Base-by-base conservation (phyloP, 2,329 filamentous ascomycete genomes). In the Plectosphaerella sp. region DNA sequence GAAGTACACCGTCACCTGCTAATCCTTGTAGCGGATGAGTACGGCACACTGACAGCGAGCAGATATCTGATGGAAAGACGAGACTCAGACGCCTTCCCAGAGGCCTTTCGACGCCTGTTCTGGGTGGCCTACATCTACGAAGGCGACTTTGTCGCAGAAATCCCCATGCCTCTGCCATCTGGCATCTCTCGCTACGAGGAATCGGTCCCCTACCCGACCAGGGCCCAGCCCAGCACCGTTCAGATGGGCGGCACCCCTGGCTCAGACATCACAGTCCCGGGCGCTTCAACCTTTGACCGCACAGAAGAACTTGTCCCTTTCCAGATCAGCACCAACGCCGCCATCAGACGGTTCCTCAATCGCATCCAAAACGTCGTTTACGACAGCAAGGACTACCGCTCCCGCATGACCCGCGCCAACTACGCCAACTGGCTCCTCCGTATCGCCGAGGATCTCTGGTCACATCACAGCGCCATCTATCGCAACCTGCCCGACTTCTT, bases 101-200 rank as follows among this genome's bases (percentile, higher is more conserved):
- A 66, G 18, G 50, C 57, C 0, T 66, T 66, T 25, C 48, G 61
- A 0, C 58, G 63, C 2, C 20, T 66, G 2, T 66, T 61, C 25
- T 66, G 64, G 64, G 56, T 66, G 4, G 58, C 59, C 1, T 64
- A 63, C 11, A 64, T 66, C 3, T 62, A 59, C 36, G 64, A 66
- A 33, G 63, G 64, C 1, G 64, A 66, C 24, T 66, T 64, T 25
- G 58, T 62, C 10, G 64, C 64, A 0, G 64, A 65, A 47, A 58
- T 66, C 18, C 64, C 63, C 0, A 53, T 63, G 1, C 56, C 54
- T 0, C 56, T 63, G 0, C 64, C 64, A 0, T 66, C 64, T 9
- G 64, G 64, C 2, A 64, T 66, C 24, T 56, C 61, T 0, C 53
- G 59, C 20, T 66, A 61, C 11, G 63, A 66, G 35, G 62, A 66